phyloP scores from a whole-genome alignment of 306 rosid species.

The Gleditsia sinensis region DNA sequence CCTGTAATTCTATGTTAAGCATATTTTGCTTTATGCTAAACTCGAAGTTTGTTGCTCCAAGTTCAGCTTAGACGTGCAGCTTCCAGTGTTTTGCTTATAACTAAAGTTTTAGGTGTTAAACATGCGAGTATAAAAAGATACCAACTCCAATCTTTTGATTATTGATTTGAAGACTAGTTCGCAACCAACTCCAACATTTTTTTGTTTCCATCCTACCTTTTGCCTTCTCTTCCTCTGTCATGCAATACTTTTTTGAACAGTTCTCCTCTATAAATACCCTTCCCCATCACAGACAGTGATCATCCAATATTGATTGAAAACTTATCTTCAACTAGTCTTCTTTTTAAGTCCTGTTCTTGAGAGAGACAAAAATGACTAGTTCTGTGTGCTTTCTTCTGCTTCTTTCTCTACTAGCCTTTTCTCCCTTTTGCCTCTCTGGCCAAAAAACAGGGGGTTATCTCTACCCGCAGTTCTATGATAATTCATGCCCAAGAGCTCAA shows the following conservation, averaged over 20 bases:
- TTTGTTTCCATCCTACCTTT: conserved; percentile 11
- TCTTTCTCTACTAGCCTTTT: conserved; percentile 62
- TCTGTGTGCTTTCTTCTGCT: conserved; percentile 43
- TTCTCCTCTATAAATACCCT: conserved; percentile 53
- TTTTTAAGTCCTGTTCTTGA: conserved; percentile 13
- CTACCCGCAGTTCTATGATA: conserved; percentile 86
- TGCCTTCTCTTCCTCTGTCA: conserved; percentile 11
- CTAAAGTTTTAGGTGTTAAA: not conserved
- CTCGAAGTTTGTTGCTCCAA: conserved; percentile 19
- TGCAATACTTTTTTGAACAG: conserved; percentile 3
- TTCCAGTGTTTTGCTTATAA: conserved; percentile 11
- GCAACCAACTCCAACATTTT: conserved; percentile 60
- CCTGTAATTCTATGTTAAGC: conserved; percentile 4
- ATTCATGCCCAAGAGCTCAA: conserved; percentile 79
- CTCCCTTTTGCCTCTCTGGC: conserved; percentile 55
- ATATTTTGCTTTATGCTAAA: conserved; percentile 19
- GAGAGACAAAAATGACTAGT: conserved; percentile 49
- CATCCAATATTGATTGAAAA: conserved; percentile 23
- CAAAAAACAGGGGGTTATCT: conserved; percentile 52
- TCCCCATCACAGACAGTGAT: conserved; percentile 30
- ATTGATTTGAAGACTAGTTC: conserved; percentile 35
- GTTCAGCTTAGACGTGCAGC: conserved; percentile 25
- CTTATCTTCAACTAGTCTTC: conserved; percentile 31
- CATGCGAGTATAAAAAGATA: conserved; percentile 29
- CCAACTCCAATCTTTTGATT: conserved; percentile 39